Base-by-base conservation (phyloP, 2,329 filamentous ascomycete species). In the Exophiala dermatitidis region DNA sequence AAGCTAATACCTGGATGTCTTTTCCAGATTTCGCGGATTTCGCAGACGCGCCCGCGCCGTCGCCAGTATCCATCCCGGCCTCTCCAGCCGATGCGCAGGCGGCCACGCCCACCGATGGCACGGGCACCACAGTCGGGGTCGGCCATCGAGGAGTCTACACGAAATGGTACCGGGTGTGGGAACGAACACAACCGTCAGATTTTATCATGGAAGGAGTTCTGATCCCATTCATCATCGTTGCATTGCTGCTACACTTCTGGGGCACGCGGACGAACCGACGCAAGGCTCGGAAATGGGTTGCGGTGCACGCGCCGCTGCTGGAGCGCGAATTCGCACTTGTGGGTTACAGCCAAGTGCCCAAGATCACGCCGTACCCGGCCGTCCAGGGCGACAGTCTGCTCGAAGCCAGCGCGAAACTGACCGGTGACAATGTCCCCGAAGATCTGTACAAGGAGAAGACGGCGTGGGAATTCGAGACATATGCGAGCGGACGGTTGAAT, bases 131-230 rank as follows among this genome's bases (percentile, higher is more conserved):
- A 19, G 19, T 19, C 19, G 19, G 19, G 19, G 19, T 71, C 12
- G 76, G 78, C 56, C 75, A 74, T 42, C 69, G 72, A 44, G 76
- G 77, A 42, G 71, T 68, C 41, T 96, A 86, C 71, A 95, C 90
- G 48, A 89, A 88, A 76, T 98, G 93, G 93, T 98, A 97, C 75
- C 89, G 90, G 52, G 77, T 97, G 57, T 93, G 95, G 79, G 90
- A 97, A 79, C 89, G 93, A 66, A 84, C 90, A 65, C 83, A 83
- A 29, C 74, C 85, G 56, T 79, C 78, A 66, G 93, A 98, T 70
- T 98, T 98, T 78, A 83, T 83, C 72, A 80, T 85, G 65, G 93
- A 98, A 74, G 85, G 87, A 55, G 74, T 90, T 68, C 86, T 98
- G 64, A 74, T 96, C 56, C 79, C 81, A 33, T 77, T 90, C 65